Percentiles rank a stretch among this genome's conserved stretches.
Evolutionary conservation across 2,329 filamentous ascomycete species (phyloP).

Genomic region (Aspergillus nomiae): DNA sequence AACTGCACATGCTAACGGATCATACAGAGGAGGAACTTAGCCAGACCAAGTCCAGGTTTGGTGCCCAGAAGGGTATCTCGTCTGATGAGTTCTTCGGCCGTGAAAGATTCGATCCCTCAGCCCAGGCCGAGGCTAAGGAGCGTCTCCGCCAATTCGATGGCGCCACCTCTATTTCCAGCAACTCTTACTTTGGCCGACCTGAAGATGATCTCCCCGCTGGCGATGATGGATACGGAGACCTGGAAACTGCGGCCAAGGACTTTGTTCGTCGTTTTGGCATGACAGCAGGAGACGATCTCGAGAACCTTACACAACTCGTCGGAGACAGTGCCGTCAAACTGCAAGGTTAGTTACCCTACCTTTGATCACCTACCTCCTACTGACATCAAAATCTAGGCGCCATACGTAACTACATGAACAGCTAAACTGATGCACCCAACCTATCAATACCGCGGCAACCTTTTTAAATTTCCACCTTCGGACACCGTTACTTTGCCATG

Average conservation of each 20-base stretch:
- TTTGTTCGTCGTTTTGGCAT: constrained; percentile 94
- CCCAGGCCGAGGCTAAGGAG: constrained; percentile 81
- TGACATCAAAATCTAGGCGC: constrained; percentile 36
- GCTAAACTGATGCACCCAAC: constrained; percentile 33
- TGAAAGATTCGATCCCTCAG: constrained; percentile 76
- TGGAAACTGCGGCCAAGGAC: constrained; percentile 93
- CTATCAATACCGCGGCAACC: constrained; percentile 9
- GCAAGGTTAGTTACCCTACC: constrained; percentile 60
- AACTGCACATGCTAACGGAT: constrained; percentile 13
- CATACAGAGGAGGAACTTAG: constrained; percentile 70
- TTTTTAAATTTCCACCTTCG: neutral
- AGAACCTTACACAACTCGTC: constrained; percentile 79
- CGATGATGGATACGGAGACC: constrained; percentile 81
- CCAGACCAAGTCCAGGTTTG: constrained; percentile 87
- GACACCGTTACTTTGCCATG: constrained; percentile 2
- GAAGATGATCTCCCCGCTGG: constrained; percentile 71
- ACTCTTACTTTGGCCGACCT: constrained; percentile 93
- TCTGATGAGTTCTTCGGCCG: constrained; percentile 98
- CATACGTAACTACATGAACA: constrained; percentile 53
- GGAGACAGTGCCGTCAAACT: constrained; percentile 84
- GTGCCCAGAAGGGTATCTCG: constrained; percentile 89
- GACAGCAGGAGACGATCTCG: constrained; percentile 91
- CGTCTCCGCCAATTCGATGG: constrained; percentile 92
- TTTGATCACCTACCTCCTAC: neutral
- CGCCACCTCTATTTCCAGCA: constrained; percentile 87